Evolutionary conservation across 768 basidiomycete genomes (phyloP), one percentile per base, ranked within the genome.

Genomic region (Russula virescens): DNA sequence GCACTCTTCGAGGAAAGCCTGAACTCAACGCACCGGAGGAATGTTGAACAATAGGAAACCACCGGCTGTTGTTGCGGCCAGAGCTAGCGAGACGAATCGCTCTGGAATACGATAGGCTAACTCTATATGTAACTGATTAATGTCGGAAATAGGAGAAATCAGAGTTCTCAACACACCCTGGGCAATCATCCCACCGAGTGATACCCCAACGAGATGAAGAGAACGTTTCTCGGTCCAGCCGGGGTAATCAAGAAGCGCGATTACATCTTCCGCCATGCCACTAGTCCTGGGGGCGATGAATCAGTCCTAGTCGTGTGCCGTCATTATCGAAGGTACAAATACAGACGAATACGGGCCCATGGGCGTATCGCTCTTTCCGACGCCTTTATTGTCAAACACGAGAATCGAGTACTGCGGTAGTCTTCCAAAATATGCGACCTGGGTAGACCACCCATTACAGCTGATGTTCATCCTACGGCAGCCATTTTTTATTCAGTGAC

Each of bases 321-420:
- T 5, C 18, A 5, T 28, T 77, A 23, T 40, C 16, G 8, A 26
- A 35, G 11, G 35, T 3, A 64, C n/a, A n/a, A n/a, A n/a, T n/a
- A n/a, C 83, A 62, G 69, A 91, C 89, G 87, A 80, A 74, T 92
- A 93, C 1, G 89, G 89, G 1, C 90, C 91, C 48, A 77, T 73
- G 0, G 90, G 90, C 46, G 82, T 77, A 5, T 79, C 82, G 34
- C 86, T 89, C 71, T 89, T 81, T 8, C 91, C 91, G 7, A 89
- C 89, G 1, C 91, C 91, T 40, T 91, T 81, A 71, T 94, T 92
- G 73, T 93, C 91, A 69, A 93, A 91, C 5, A 90, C 88, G 2
- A 93, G 76, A 14, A 82, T 75, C 0, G 83, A 79, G 68, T 86
- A 87, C 35, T 82, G 75, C 14, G 76, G 73, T 18, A 79, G 71